A percentile compares a stretch with the other conserved stretches of the same genome.
These are phyloP conservation scores for Pyricularia pennisetigena DNA, from an alignment of 2,329 filamentous ascomycete species.

Conservation along the genomic window DNA sequence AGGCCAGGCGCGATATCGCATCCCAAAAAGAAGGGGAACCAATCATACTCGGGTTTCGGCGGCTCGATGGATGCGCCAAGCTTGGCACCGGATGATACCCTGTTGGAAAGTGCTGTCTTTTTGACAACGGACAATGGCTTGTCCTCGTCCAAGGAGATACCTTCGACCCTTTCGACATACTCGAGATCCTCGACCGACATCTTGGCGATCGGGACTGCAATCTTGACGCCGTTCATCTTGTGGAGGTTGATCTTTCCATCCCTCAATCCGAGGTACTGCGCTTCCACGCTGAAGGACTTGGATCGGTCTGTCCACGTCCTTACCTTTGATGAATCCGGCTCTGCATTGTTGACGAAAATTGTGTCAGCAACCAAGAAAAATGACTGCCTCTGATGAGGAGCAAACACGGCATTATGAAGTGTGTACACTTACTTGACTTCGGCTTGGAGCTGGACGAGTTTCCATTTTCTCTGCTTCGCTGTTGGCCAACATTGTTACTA, in stretches of 20 bases:
- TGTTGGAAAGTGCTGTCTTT: slow-evolving; percentile 22
- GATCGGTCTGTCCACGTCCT: slow-evolving; percentile 92
- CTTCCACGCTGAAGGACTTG: slow-evolving; percentile 94
- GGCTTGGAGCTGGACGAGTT: slow-evolving; percentile 43
- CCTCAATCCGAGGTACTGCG: slow-evolving; percentile 87
- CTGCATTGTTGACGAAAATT: slow-evolving; percentile 30
- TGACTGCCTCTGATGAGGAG: too few relatives aligned
- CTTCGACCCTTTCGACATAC: slow-evolving; percentile 84
- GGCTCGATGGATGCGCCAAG: slow-evolving; percentile 55
- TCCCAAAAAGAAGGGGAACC: slow-evolving; percentile 96
- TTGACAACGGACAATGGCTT: slow-evolving; percentile 85
- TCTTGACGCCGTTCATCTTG: slow-evolving; percentile 97
- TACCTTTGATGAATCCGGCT: slow-evolving; percentile 74
- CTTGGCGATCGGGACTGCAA: slow-evolving; percentile 87
- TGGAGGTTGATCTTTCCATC: slow-evolving; percentile 97
- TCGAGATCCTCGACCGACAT: slow-evolving; percentile 95
- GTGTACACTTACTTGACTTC: slow-evolving; percentile 42
- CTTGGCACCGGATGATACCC: slow-evolving; percentile 2
- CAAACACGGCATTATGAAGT: not conserved
- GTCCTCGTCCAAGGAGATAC: slow-evolving; percentile 84
- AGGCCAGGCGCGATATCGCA: slow-evolving; percentile 88
- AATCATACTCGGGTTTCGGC: slow-evolving; percentile 72
- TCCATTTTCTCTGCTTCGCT: slow-evolving; percentile 63
- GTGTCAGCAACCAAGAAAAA: not conserved
- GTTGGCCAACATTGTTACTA: slow-evolving; percentile 55